These are phyloP conservation scores for Paramecium sexaurelia DNA, from an alignment of 73 alveolate species.

Conservation along the genomic window DNA sequence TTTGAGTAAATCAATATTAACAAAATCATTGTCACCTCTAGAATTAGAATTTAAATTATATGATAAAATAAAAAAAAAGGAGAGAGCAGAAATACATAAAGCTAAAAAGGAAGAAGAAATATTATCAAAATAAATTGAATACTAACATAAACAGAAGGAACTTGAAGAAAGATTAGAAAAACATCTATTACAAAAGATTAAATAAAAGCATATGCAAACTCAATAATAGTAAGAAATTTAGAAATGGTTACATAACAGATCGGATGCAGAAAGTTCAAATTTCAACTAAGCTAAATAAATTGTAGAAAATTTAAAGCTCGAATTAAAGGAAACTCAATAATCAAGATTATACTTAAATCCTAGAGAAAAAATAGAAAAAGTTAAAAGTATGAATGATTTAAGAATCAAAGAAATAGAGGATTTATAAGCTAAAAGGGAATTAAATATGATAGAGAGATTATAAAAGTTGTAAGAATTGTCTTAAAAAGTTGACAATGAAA, in stretches of 20 bases:
- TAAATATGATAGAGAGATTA: not conserved
- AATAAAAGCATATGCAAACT: not conserved
- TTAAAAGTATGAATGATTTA: not conserved
- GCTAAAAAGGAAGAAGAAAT: constrained; percentile 40
- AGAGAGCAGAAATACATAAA: not conserved
- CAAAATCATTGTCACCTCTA: not conserved
- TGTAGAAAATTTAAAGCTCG: not conserved
- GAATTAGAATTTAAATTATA: not conserved
- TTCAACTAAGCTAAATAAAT: not conserved
- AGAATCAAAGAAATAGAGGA: not conserved
- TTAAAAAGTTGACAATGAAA: not conserved
- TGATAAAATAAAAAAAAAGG: constrained; percentile 16
- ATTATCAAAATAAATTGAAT: not conserved
- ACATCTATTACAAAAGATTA: not conserved
- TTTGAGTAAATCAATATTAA: constrained; percentile 6
- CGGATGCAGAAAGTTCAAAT: not conserved
- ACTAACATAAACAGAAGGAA: not conserved
- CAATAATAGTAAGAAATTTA: constrained; percentile 14
- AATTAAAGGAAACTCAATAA: not conserved
- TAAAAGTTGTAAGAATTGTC: not conserved
- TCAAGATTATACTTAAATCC: not conserved
- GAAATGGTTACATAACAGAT: constrained; percentile 1
- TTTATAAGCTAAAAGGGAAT: not conserved
- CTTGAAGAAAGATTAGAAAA: constrained; percentile 34
- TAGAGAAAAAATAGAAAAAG: constrained; percentile 3